Evolutionary conservation across 495 filamentous ascomycete species (phyloP).

Genomic region (Geoglossum glabrum): DNA sequence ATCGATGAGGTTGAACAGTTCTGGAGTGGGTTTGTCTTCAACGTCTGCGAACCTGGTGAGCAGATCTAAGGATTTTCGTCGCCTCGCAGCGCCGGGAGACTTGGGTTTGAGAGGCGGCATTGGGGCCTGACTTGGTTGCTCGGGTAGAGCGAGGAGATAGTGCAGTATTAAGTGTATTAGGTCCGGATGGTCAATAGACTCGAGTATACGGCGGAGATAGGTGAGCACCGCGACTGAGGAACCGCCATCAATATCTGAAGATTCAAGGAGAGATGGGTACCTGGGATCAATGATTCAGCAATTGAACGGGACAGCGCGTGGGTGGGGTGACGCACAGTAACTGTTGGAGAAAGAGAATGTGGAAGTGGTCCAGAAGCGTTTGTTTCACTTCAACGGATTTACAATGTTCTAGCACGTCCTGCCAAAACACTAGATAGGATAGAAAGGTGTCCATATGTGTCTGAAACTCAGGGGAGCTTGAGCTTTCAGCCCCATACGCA

Average conservation of each 20-base stretch:
- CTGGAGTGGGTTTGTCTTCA: constrained; percentile 52
- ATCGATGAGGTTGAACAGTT: constrained; percentile 82
- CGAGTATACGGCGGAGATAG: constrained; percentile 76
- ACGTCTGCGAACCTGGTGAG: constrained; percentile 55
- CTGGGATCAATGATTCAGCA: constrained; percentile 23
- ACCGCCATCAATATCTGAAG: constrained; percentile 87
- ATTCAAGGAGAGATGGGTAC: constrained; percentile 89
- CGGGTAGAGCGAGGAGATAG: constrained; percentile 67
- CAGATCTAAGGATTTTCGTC: constrained; percentile 73
- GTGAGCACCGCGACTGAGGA: constrained; percentile 91
- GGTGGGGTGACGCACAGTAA: constrained; percentile 44
- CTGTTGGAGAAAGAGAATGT: constrained; percentile 89
- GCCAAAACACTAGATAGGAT: constrained; percentile 91
- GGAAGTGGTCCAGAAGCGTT: constrained; percentile 88
- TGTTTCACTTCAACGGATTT: constrained; percentile 76
- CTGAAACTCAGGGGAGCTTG: constrained; percentile 48
- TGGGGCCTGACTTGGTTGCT: constrained; percentile 16
- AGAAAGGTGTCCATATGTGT: constrained; percentile 79
- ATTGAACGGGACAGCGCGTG: background rate
- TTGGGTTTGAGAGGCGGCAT: constrained; percentile 22
- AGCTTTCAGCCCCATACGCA: constrained; percentile 45
- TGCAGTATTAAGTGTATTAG: constrained; percentile 85
- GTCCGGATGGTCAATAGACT: constrained; percentile 76
- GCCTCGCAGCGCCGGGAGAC: constrained; percentile 39
- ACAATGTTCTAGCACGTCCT: constrained; percentile 92